A percentile compares a stretch with the other conserved stretches of the same genome.
These are phyloP conservation scores for Rhizopus arrhizus DNA, from an alignment of 371 early-diverging fungal species.

Conservation along the genomic window DNA sequence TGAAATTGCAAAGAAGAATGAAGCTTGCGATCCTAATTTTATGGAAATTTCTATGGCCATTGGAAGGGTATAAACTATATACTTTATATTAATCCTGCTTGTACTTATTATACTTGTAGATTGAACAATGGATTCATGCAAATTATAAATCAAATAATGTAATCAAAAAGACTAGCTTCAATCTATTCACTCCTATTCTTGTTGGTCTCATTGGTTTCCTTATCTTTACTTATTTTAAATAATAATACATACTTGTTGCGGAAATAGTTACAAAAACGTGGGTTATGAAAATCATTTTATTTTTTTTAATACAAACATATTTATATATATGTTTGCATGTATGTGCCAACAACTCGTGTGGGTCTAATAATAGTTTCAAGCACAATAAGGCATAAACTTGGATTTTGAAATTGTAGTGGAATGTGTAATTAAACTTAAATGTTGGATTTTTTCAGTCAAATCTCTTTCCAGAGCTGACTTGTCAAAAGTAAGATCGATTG, in stretches of 20 bases:
- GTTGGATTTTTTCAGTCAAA: background rate
- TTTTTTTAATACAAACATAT: background rate
- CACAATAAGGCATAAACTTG: slow-evolving; percentile 5
- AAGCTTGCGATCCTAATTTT: slow-evolving; percentile 71
- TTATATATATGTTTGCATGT: background rate
- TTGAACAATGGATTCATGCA: slow-evolving; percentile 50
- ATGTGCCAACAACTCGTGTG: background rate
- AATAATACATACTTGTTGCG: background rate
- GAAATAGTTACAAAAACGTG: too few species aligned
- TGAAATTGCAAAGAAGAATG: slow-evolving; percentile 67
- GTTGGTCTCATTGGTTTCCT: slow-evolving; percentile 38
- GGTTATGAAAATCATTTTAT: too few species aligned
- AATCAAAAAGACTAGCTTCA: slow-evolving; percentile 18
- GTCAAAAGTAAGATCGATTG: background rate
- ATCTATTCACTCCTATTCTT: slow-evolving; percentile 30
- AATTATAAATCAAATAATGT: slow-evolving; percentile 22
- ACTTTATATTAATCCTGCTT: background rate
- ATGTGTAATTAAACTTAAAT: background rate
- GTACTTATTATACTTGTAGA: slow-evolving; percentile 21
- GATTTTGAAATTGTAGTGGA: background rate
- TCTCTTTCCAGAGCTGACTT: background rate
- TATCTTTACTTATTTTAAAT: slow-evolving; percentile 23
- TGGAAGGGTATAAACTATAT: slow-evolving; percentile 42
- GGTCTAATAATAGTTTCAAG: background rate
- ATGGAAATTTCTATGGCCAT: slow-evolving; percentile 64